These are phyloP conservation scores for Sporothrix pseudoabietina DNA, from an alignment of 2,329 filamentous ascomycete genomes.

Conservation along the genomic window DNA sequence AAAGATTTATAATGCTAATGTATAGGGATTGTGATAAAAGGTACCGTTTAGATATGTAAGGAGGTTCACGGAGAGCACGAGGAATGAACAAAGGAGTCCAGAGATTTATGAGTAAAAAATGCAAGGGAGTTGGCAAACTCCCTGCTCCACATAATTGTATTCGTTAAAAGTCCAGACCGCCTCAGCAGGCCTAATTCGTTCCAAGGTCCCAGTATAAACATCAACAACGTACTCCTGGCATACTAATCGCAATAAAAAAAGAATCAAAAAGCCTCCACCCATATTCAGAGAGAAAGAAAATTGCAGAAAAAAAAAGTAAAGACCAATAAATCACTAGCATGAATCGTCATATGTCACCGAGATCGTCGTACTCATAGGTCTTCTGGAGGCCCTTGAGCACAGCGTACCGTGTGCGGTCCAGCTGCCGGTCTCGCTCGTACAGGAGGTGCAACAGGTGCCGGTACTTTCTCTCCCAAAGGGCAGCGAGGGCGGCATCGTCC, in stretches of 20 bases:
- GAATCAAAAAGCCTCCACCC: background rate
- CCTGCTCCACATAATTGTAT: background rate
- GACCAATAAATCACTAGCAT: background rate
- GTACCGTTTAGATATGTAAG: background rate
- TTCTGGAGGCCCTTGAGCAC: slow-evolving; percentile 47
- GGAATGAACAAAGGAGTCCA: background rate
- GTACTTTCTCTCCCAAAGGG: slow-evolving; percentile 57
- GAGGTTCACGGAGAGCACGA: background rate
- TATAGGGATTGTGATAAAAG: background rate
- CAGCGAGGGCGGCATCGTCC: slow-evolving; percentile 39
- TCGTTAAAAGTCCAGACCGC: background rate
- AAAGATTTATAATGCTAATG: slow-evolving; percentile 16
- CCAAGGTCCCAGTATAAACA: background rate
- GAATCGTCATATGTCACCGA: slow-evolving; percentile 2
- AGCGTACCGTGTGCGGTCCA: slow-evolving; percentile 48
- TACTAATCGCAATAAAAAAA: background rate
- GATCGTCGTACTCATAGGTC: slow-evolving; percentile 13
- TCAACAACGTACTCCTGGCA: background rate
- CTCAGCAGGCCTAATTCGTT: background rate
- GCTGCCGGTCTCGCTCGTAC: slow-evolving; percentile 59
- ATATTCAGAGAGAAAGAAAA: background rate
- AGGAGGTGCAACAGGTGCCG: slow-evolving; percentile 61
- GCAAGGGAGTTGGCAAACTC: background rate
- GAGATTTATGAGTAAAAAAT: background rate
- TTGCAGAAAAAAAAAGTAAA: background rate